Percentiles rank a stretch among this genome's conserved stretches.
Evolutionary conservation across 306 rosid genomes (phyloP).

Genomic region (Vigna hirtella): DNA sequence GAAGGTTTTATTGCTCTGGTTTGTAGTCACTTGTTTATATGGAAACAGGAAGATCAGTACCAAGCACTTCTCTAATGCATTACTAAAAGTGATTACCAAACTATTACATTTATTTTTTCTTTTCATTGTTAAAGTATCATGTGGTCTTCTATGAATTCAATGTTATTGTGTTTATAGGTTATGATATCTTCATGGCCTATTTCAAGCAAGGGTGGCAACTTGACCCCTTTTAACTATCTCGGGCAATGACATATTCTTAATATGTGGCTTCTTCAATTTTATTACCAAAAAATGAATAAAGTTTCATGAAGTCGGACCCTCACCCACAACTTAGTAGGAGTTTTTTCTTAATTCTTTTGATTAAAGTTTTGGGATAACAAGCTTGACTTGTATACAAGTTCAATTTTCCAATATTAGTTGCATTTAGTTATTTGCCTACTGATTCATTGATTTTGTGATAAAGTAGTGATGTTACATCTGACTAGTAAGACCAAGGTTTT

Average conservation of each 20-base stretch:
- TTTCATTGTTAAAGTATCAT: constrained; percentile 28
- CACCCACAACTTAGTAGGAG: not conserved
- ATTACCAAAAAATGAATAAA: constrained; percentile 2
- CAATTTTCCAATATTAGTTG: constrained; percentile 7
- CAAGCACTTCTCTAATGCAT: constrained; percentile 18
- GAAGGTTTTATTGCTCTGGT: constrained; percentile 8
- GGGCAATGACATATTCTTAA: not conserved
- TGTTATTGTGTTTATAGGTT: constrained; percentile 1
- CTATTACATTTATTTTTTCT: constrained; percentile 14
- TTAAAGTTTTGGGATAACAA: not conserved
- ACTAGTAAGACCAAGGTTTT: not conserved
- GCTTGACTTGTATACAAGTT: not conserved
- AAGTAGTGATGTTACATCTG: not conserved
- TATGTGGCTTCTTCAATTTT: not conserved
- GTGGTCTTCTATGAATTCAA: constrained; percentile 9
- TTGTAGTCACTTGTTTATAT: constrained; percentile 19
- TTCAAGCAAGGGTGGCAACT: constrained; percentile 1
- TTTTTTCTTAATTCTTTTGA: not conserved
- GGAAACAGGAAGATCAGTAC: constrained; percentile 1
- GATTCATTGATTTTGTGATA: constrained; percentile 1
- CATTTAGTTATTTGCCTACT: not conserved
- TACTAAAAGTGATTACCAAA: constrained; percentile 14
- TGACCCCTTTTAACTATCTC: not conserved
- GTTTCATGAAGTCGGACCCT: not conserved
- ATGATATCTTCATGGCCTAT: constrained; percentile 8